Base-by-base conservation (phyloP, 2,329 filamentous ascomycete species). In the Microdochium bolleyi region DNA sequence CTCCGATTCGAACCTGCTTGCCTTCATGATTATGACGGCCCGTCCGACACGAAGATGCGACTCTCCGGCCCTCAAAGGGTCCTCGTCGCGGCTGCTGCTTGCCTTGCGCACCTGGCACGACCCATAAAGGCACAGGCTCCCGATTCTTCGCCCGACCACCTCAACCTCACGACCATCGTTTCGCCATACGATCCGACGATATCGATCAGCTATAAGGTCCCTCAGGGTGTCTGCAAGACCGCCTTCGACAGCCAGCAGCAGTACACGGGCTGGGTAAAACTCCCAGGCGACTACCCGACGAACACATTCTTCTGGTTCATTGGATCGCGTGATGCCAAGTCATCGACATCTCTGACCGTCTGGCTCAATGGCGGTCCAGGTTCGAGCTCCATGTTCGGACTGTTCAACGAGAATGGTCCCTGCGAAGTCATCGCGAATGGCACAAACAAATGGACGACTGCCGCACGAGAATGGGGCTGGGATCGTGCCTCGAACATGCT, bases 121-220 rank as follows among this genome's bases (percentile, higher is more conserved):
- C 21, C 21, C 11, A 22, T 37, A 32, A 14, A 46, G 24, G 68
- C 68, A 13, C 70, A 73, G 49, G 72, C 69, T 53, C 58, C 62
- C 21, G 54, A 56, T 27, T 30, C 25, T 2, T n/a, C 52, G 5
- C 48, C 53, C 22, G 32, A 48, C 1, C 22, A 55, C 55, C 52
- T 56, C n/a, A 77, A 77, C 54, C 62, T 81, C 49, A 84, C 78
- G 46, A 78, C 79, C 48, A 75, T 87, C 53, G 68, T 67, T 24
- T 88, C 85, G 19, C 82, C 84, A 2, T 71, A 87, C 58, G 75
- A 88, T 64, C 70, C 72, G 25, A 77, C 79, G 58, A 80, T 89
- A 62, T 84, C 79, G 54, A 80, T 89, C 62, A 79, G 80, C 52
- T 90, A 86, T 73, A 88, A 85, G 62, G 70, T 75, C 34, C 75